Conservation (phyloP, 2,329 filamentous ascomycete species). For the Diaporthe vaccinii region DNA sequence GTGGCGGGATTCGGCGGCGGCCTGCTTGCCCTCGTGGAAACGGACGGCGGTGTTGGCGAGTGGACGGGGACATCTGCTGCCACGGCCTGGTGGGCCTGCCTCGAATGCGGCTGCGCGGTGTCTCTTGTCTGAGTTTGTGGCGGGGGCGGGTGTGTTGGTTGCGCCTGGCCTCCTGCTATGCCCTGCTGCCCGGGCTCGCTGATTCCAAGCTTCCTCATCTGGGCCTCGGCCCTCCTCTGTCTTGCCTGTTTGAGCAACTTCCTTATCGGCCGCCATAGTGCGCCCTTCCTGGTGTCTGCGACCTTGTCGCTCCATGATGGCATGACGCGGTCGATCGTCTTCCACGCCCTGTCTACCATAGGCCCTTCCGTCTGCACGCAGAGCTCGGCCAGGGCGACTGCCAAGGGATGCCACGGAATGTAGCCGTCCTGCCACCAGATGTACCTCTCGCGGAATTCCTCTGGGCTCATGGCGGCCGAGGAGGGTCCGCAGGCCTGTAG, state of each 20-base stretch:
- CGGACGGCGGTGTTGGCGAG: slow-evolving; percentile 1
- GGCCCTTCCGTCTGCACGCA: slow-evolving; percentile 61
- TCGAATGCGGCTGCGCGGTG: not conserved
- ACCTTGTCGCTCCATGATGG: slow-evolving; percentile 58
- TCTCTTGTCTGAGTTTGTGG: not conserved
- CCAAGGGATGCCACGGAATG: slow-evolving; percentile 68
- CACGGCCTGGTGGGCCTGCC: slow-evolving; percentile 11
- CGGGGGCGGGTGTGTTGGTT: not conserved
- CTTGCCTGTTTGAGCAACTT: slow-evolving; percentile 66
- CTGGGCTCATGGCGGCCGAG: slow-evolving; percentile 49
- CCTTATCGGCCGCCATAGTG: slow-evolving; percentile 67
- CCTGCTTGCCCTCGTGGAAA: not conserved
- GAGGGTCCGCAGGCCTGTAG: slow-evolving; percentile 50
- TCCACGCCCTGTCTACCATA: slow-evolving; percentile 64
- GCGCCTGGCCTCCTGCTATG: slow-evolving; percentile 1
- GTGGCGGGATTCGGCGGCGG: slow-evolving; percentile 15
- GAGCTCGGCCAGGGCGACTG: slow-evolving; percentile 65
- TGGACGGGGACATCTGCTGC: not conserved
- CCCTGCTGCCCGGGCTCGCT: not conserved
- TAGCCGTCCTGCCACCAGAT: slow-evolving; percentile 64
- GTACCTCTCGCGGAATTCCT: slow-evolving; percentile 50
- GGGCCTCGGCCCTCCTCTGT: slow-evolving; percentile 52
- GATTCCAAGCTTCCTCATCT: slow-evolving; percentile 47
- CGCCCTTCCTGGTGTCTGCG: slow-evolving; percentile 63
- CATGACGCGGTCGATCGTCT: slow-evolving; percentile 60